Percentiles rank a stretch among this genome's conserved stretches.
These are phyloP conservation scores for Mycosphaerella arachidis DNA, from an alignment of 2,329 filamentous ascomycete species.

Conservation along the genomic window DNA sequence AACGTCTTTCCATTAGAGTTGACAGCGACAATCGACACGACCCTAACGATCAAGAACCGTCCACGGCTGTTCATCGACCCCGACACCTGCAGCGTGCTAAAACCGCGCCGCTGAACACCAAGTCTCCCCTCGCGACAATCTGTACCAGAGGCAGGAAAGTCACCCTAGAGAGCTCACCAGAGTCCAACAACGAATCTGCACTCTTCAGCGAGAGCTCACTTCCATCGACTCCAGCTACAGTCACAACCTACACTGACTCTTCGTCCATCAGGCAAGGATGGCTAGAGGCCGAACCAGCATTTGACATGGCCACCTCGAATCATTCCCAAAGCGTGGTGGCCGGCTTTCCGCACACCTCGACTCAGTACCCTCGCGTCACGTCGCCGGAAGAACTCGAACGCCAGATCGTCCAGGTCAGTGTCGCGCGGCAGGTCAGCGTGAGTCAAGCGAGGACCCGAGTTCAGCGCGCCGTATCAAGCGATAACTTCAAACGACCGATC, in stretches of 20 bases:
- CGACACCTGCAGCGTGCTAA: constrained; percentile 24
- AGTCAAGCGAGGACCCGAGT: constrained; percentile 23
- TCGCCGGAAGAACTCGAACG: constrained; percentile 25
- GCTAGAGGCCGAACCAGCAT: constrained; percentile 14
- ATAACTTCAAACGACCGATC: constrained; percentile 26
- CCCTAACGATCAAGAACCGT: constrained; percentile 3
- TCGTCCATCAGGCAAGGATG: constrained; percentile 15
- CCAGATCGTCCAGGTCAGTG: constrained; percentile 29
- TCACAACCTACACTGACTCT: constrained; percentile 23
- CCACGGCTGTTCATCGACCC: constrained; percentile 17
- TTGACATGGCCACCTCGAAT: constrained; percentile 17
- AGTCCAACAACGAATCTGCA: constrained; percentile 20
- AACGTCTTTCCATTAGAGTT: constrained; percentile 16
- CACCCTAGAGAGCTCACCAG: constrained; percentile 17
- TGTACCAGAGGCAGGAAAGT: constrained; percentile 14
- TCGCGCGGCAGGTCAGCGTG: constrained; percentile 30
- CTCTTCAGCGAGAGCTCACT: constrained; percentile 28
- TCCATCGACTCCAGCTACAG: constrained; percentile 27
- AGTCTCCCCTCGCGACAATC: constrained; percentile 14
- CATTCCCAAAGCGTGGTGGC: neutral
- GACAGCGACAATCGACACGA: neutral
- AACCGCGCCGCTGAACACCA: constrained; percentile 23
- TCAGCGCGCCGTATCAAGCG: constrained; percentile 20
- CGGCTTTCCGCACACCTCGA: neutral
- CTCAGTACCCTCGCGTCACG: constrained; percentile 20